Base-by-base conservation (phyloP, 768 basidiomycete species). In the Termitomyces titanicus region DNA sequence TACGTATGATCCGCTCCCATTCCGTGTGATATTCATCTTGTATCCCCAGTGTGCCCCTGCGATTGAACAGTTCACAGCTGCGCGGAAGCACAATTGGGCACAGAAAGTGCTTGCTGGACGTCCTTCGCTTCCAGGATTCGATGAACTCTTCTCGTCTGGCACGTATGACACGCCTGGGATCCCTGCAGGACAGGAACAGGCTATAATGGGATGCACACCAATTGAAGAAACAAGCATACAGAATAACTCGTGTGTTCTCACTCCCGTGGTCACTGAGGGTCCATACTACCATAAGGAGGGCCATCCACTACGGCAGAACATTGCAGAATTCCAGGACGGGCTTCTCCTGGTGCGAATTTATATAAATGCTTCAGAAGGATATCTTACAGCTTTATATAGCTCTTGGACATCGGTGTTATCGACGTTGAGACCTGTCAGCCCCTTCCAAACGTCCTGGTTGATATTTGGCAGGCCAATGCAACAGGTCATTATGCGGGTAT, bases 401-500 rank as follows among this genome's bases (percentile, higher is more conserved):
- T 81, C 4, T 68, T 83, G 17, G 80, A 83, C 53, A 81, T 83
- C 22, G 81, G 81, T 10, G 81, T 83, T 0, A 80, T 83, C 22
- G 81, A 83, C 51, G 77, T 83, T 0, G 76, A 83, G 57, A 82
- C 81, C 15, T 83, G 81, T 66, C 66, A 75, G 55, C 80, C 81
- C 5, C 69, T 81, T 0, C 79, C 80, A 0, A 79, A 83, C 51
- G 78, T 80, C 33, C 71, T 83, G n/a, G 80, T 83, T 3, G 81
- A 83, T 55, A 78, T 83, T 40, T 83, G 81, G 81, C 79, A 80
- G 58, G 79, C 80, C 3, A 83, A 83, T 56, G 76, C 81, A 6
- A 83, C 81, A 0, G 81, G 81, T 0, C 70, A 70, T 50, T 83
- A 83, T 55, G 76, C 80, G n/a, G 79, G 78, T 74, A 44, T 13